Evolutionary conservation across 441 rosid species (phyloP).

Genomic region (Corymbia calophylla): DNA sequence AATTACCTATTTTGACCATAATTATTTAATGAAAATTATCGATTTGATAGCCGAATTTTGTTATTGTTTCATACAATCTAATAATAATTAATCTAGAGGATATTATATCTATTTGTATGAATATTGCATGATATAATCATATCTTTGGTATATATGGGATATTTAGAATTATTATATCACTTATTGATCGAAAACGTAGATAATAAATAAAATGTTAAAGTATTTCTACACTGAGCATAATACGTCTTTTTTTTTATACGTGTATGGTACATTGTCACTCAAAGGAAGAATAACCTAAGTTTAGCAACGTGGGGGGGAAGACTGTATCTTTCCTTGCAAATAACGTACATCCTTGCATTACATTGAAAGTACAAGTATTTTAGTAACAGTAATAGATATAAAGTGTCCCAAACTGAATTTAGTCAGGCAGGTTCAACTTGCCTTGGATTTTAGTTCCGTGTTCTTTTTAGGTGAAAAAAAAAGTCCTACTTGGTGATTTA

Average conservation of each 20-base stretch:
- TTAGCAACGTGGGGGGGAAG: accelerated
- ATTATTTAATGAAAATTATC: neutral
- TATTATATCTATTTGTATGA: neutral
- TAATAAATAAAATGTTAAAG: neutral
- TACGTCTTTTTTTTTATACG: neutral
- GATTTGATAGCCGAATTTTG: neutral
- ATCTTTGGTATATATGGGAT: neutral
- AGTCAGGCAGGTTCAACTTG: neutral
- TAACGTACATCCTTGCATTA: neutral
- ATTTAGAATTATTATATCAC: neutral
- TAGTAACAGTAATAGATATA: neutral
- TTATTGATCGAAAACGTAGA: neutral
- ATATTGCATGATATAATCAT: neutral
- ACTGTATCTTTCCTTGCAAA: neutral
- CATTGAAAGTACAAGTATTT: neutral
- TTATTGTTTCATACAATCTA: neutral
- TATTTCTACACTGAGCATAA: neutral
- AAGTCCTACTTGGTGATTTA: neutral
- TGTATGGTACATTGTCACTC: too few species aligned
- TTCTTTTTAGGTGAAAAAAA: neutral
- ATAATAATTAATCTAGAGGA: neutral
- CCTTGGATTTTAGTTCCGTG: neutral
- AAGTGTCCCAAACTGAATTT: neutral
- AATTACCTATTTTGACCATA: neutral
- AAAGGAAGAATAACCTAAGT: too few species aligned